Base-by-base conservation (phyloP, 1,284 basidiomycete genomes). In the Rhodotorula glutinis region DNA sequence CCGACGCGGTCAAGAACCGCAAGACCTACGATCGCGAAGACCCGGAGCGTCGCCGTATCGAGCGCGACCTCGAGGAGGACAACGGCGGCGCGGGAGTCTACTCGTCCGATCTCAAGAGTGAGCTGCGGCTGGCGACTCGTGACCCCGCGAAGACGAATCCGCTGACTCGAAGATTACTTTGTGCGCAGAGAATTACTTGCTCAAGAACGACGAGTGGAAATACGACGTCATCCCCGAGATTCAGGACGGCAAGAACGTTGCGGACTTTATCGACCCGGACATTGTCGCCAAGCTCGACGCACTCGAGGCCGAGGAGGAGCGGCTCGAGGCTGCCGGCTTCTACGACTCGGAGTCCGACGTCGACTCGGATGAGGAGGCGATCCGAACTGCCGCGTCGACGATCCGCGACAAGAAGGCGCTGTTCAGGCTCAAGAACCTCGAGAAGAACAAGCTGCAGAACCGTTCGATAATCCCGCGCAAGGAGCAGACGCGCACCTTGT, bases 191-290 rank as follows among this genome's bases (percentile, higher is more conserved):
- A 67, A 67, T 62, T 98, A 97, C 82, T 74, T 97, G 41, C 87
- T 98, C 63, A 85, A 87, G 51, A 88, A 97, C 78, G 88, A 91
- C 58, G 88, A 91, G 61, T 99, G 95, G 95, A 99, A 97, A 82
- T 85, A 88, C 82, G 95, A 99, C 78, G 85, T 87, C 73, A 90
- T 98, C 30, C 96, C 95, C 38, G 96, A 98, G 81, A 90, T 99
- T 77, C 87, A 92, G 86, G 87, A 98, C 73, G 96, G 95, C 81
- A 98, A 98, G 86, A 99, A 99, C 82, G 82, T 99, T 64, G 94
- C 94, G 49, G 95, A 99, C 83, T 98, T 99, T 76, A 90, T 98
- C 80, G 96, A 98, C 79, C 90, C 93, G n/a, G 96, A 99, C 77
- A 98, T 99, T 73, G 87, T 87, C 51, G 92, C 94, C 80, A 94